Base-by-base conservation (phyloP, 805 yeast species). In the Diddensiella caesifluorescens region DNA sequence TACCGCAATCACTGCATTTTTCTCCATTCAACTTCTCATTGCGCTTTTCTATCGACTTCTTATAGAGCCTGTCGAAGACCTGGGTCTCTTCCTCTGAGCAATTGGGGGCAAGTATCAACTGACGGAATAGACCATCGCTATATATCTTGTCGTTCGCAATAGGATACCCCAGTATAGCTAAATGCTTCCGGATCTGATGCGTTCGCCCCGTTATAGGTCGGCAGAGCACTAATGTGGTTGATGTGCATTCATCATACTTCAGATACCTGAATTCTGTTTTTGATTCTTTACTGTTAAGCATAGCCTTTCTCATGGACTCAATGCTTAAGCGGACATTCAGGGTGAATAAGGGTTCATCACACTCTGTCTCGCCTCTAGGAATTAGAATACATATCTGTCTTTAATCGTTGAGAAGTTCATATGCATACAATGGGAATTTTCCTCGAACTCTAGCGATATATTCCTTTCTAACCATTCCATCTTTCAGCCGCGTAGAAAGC, bases 131-230 rank as follows among this genome's bases (percentile, higher is more conserved):
- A 16, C 69, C 72, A 49, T 81, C 81, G 4, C 88, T 77, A 56
- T 88, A 90, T 2, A 88, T 69, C 2, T 94, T 95, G 60, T 90
- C 98, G 56, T 92, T 88, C 2, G 80, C 84, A 32, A 90, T 90
- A 0, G 97, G 96, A 55, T 68, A 73, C 0, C 96, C 97, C 5
- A 88, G 52, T 47, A 71, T 77, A 56, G 88, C 94, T 44, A 92
- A 65, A 65, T 92, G 98, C 4, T 90, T 94, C 48, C 98, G 67
- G 38, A 90, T 88, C 57, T 90, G 98, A 61, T 90, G 98, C 0
- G 96, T 86, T 54, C 97, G 71, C 0, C 98, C 98, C 0, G 97
- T 89, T 12, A 73, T 60, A 1, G 97, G 97, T 49, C 67, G 71
- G 61, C 97, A 87, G 68, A 3, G 92, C 94, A 29, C 6, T 13